phyloP scores from a whole-genome alignment of 257 asterid genomes.

The Dorcoceras hygrometricum region DNA sequence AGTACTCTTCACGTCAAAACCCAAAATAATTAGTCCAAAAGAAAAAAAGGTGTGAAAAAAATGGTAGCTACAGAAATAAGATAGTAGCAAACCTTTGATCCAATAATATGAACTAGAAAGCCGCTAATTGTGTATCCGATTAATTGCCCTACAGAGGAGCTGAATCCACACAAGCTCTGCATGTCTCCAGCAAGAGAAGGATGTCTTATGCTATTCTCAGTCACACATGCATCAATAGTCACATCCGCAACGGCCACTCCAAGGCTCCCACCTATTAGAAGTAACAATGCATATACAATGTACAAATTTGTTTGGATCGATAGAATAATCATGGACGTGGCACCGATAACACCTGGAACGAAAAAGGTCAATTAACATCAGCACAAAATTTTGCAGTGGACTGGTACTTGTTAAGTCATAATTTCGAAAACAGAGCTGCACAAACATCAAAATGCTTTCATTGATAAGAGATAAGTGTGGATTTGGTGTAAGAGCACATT shows the following conservation, averaged over 20 bases:
- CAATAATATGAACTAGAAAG: slow-evolving; percentile 62
- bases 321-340: slow-evolving; percentile 43
- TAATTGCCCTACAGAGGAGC: slow-evolving; percentile 79
- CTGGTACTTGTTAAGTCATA: background rate
- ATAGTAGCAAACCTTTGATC: slow-evolving; percentile 55
- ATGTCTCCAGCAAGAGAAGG: slow-evolving; percentile 91
- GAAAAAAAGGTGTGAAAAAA: background rate
- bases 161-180: slow-evolving; percentile 85
- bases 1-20: background rate
- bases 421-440: too few relatives aligned
- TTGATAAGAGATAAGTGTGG: too few relatives aligned
- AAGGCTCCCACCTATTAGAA: slow-evolving; percentile 71
- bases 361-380: slow-evolving; percentile 20
- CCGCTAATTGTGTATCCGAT: slow-evolving; percentile 74
- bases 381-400: background rate
- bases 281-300: slow-evolving; percentile 62
- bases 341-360: slow-evolving; percentile 48
- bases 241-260: slow-evolving; percentile 92
- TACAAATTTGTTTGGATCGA: slow-evolving; percentile 47
- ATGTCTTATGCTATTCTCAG: slow-evolving; percentile 75
- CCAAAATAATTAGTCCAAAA: background rate
- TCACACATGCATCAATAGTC: slow-evolving; percentile 91
- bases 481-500: too few relatives aligned
- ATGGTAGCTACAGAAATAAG: slow-evolving; percentile 1
- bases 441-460: too few relatives aligned